These are phyloP conservation scores for Nitzschia sp. DNA, from an alignment of 108 stramenopile genomes.

Conservation along the genomic window DNA sequence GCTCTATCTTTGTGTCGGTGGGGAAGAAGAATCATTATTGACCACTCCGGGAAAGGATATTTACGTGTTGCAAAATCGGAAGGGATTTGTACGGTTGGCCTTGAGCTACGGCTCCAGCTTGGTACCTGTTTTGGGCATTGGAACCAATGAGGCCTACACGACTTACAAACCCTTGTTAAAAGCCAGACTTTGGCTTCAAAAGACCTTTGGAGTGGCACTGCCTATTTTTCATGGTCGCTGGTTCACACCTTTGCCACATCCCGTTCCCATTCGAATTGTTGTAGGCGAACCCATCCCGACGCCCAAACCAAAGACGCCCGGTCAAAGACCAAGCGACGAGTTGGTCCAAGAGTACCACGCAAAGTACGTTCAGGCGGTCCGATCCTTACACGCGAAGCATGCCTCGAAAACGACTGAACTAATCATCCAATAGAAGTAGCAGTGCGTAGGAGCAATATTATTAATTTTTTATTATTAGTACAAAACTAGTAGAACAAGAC, in stretches of 20 bases:
- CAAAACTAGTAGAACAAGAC: no score
- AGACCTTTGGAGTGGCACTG: constrained; percentile 48
- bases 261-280: constrained; percentile 28
- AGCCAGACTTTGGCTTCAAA: constrained; percentile 49
- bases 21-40: constrained; percentile 54
- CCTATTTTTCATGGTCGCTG: constrained; percentile 48
- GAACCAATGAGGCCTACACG: constrained; percentile 48
- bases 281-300: constrained; percentile 50
- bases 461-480: no score
- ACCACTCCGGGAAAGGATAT: constrained; percentile 43
- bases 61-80: constrained; percentile 65
- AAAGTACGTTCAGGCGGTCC: constrained; percentile 49
- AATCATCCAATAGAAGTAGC: constrained; percentile 23
- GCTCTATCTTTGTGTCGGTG: constrained; percentile 51
- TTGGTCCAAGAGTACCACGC: constrained; percentile 50
- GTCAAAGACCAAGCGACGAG: constrained; percentile 40
- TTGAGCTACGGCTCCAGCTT: constrained; percentile 69
- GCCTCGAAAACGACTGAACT: constrained; percentile 9
- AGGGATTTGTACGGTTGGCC: constrained; percentile 87
- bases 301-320: constrained; percentile 29
- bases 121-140: constrained; percentile 86
- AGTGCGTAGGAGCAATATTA: neutral
- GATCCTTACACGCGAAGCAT: constrained; percentile 47
- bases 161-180: constrained; percentile 21
- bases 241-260: constrained; percentile 47